Percentiles rank a stretch among this genome's conserved stretches.
These are phyloP conservation scores for Abortiporus biennis DNA, from an alignment of 1,284 basidiomycete genomes.

Conservation along the genomic window DNA sequence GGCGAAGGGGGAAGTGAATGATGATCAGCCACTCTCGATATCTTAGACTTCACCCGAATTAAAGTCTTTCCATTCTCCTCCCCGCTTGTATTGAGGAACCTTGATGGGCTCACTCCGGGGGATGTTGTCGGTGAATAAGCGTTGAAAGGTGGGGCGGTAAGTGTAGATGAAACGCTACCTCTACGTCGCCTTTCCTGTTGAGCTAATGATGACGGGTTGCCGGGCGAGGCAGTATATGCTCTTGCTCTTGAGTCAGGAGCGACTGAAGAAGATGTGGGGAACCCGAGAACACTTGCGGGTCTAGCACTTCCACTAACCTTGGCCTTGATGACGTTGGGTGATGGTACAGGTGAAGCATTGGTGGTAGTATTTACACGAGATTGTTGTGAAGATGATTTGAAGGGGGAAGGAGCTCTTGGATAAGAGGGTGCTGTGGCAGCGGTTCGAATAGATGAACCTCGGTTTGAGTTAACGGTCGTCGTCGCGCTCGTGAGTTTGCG, in stretches of 20 bases:
- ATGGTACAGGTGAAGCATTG: conserved; percentile 27
- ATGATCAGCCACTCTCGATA: conserved; percentile 18
- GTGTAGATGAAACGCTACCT: conserved; percentile 23
- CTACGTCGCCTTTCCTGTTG: conserved; percentile 10
- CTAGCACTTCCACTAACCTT: conserved; percentile 42
- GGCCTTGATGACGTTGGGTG: conserved; percentile 39
- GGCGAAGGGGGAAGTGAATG: conserved; percentile 15
- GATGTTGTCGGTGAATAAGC: conserved; percentile 12
- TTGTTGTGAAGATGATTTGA: conserved; percentile 28
- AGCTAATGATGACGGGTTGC: conserved; percentile 8
- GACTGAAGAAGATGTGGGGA: conserved; percentile 18
- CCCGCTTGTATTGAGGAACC: conserved; percentile 8
- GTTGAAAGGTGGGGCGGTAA: conserved; percentile 5
- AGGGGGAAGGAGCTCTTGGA: conserved; percentile 36
- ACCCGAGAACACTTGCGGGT: conserved; percentile 15
- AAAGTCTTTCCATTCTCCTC: conserved; percentile 10
- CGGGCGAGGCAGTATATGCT: conserved; percentile 13
- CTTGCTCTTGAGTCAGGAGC: no score
- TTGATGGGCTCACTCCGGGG: conserved; percentile 1
- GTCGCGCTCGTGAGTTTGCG: conserved; percentile 34
- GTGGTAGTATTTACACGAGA: conserved; percentile 9
- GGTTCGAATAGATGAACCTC: conserved; percentile 12
- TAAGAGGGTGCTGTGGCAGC: conserved; percentile 16
- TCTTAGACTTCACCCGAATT: conserved; percentile 24
- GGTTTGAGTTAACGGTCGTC: no score